Evolutionary conservation across 768 basidiomycete species (phyloP).

Genomic region (Filobasidium floriforme): DNA sequence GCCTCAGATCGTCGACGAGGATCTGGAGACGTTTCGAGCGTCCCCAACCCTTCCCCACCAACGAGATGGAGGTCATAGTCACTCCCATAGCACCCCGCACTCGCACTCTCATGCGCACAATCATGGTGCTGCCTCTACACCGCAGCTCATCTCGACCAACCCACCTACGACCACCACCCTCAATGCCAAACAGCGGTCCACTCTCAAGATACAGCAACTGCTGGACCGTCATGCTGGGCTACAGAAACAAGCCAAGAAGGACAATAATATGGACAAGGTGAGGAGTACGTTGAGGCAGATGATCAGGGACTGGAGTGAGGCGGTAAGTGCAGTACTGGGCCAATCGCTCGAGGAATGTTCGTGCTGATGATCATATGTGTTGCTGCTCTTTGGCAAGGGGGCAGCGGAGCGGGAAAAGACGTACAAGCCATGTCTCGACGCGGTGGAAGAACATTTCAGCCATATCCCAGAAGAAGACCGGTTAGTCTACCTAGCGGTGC

Average conservation of each 20-base stretch:
- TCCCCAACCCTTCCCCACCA: slow-evolving; percentile 28
- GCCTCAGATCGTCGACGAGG: slow-evolving; percentile 13
- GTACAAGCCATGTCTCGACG: slow-evolving; percentile 74
- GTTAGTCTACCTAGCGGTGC: slow-evolving; percentile 36
- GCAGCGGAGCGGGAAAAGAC: slow-evolving; percentile 64
- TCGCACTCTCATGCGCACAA: slow-evolving; percentile 27
- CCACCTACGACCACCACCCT: not conserved
- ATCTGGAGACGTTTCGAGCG: not conserved
- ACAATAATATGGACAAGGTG: slow-evolving; percentile 64
- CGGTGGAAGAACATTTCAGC: slow-evolving; percentile 59
- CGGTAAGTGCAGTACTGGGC: slow-evolving; percentile 50
- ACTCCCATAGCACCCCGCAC: slow-evolving; percentile 23
- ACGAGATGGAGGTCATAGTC: slow-evolving; percentile 32
- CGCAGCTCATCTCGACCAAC: not conserved
- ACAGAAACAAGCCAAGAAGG: slow-evolving; percentile 6
- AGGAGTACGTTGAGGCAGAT: slow-evolving; percentile 87
- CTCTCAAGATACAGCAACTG: slow-evolving; percentile 13
- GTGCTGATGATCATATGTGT: not conserved
- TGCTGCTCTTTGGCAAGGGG: slow-evolving; percentile 51
- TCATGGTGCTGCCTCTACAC: not conserved
- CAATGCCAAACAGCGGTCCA: not conserved
- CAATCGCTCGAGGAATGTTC: not conserved
- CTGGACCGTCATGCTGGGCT: slow-evolving; percentile 13
- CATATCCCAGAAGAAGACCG: slow-evolving; percentile 55
- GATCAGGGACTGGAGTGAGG: slow-evolving; percentile 84